Conservation (phyloP, 2,329 filamentous ascomycete species). For the Cordyceps javanica region DNA sequence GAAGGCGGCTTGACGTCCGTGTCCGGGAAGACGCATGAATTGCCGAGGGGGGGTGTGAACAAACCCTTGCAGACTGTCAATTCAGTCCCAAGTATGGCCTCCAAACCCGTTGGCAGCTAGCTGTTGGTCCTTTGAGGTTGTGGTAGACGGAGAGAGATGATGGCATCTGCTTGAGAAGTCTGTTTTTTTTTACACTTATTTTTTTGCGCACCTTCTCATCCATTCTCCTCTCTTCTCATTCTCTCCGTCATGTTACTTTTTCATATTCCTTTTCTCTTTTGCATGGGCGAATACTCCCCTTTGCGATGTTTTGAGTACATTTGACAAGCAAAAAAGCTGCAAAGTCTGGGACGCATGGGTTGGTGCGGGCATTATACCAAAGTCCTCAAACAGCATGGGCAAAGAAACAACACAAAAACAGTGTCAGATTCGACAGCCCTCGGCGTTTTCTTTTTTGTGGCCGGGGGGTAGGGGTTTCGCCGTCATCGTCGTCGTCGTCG, state of each 20-base stretch:
- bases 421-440: constrained; percentile 3
- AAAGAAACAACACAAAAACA: no score
- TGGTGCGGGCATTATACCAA: neutral
- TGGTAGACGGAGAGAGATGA: no score
- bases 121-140: neutral
- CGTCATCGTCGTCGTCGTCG: no score
- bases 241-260: neutral
- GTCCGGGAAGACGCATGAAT: neutral
- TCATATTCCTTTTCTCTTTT: neutral
- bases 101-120: neutral
- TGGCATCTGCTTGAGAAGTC: no score
- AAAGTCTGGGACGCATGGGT: neutral
- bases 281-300: no score
- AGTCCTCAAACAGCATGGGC: neutral
- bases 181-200: no score
- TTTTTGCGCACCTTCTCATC: no score
- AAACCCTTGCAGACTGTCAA: neutral
- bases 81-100: no score
- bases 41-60: neutral
- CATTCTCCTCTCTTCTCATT: neutral
- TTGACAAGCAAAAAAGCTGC: neutral
- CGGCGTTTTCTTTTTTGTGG: no score
- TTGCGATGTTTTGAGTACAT: neutral
- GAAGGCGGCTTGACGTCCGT: neutral
- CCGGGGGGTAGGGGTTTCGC: no score